Base-by-base conservation (phyloP, 805 yeast genomes). In the Myxozyma melibiosi region DNA sequence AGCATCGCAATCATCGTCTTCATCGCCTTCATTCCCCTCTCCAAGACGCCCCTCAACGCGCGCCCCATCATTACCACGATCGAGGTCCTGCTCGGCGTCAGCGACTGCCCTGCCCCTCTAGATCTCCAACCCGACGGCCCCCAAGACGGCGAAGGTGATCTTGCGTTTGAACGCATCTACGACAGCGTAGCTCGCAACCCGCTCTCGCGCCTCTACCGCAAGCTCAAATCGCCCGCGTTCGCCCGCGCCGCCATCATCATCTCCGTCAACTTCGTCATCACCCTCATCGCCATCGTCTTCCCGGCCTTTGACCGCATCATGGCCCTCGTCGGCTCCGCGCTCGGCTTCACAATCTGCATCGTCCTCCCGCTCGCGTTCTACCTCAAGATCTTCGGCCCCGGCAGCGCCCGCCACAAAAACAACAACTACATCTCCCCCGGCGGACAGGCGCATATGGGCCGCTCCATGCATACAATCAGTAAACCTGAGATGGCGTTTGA, bases 251-350 rank as follows among this genome's bases (percentile, higher is more conserved):
- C 60, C 16, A 73, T 76, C 51, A 74, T 81, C 37, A 31, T 80
- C 4, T 34, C 71, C 0, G 83, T 87, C n/a, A 85, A 86, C 66
- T 70, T 78, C 0, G 49, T 78, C 3, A 80, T 88, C 54, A 84
- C 87, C 22, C 55, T 74, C 3, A 72, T 86, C 48, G 84, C 95
- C 0, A 78, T 86, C 28, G 49, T 82, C 14, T 79, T 88, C 68
- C 92, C 94, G 2, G 86, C 84, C 52, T 90, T 90, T 69, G 97
- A 90, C 67, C 82, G 82, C 64, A 78, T 90, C 51, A 85, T 90
- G 71, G 88, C 96, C 5, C 80, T 90, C 44, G 71, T 89, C 64
- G 97, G 97, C 6, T 81, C 92, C 4, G 84, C 89, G 1, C 77
- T 90, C 50, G 88, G 96, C 65, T 86, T 88, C 70, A 75, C 84